Conservation (phyloP, 495 filamentous ascomycete species). For the Daldinia childiae region DNA sequence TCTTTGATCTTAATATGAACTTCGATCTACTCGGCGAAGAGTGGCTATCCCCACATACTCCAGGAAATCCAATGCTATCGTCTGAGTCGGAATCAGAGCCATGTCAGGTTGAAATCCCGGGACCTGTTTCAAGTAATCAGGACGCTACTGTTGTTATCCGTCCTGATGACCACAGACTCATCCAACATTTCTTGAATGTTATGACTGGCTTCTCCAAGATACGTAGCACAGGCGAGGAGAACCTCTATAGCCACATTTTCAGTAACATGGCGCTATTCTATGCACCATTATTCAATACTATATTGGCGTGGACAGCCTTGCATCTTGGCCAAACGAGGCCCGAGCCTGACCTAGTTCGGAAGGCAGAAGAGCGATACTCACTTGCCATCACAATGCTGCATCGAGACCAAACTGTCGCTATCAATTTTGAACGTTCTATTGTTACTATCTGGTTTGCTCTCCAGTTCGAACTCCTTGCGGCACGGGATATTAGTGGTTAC, state of each 20-base stretch:
- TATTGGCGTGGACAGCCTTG: conserved; percentile 32
- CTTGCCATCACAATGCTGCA: conserved; percentile 18
- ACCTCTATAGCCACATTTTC: conserved; percentile 32
- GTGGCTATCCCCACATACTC: conserved; percentile 24
- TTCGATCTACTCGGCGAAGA: conserved; percentile 26
- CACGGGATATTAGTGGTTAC: conserved; percentile 17
- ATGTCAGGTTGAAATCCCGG: conserved; percentile 7
- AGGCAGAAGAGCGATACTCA: conserved; percentile 25
- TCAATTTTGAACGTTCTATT: conserved; percentile 31
- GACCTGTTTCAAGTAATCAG: conserved; percentile 4
- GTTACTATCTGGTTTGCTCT: conserved; percentile 34
- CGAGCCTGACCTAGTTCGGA: conserved; percentile 26
- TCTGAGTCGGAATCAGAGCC: conserved; percentile 15
- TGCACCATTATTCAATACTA: conserved; percentile 24
- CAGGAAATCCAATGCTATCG: conserved; percentile 4
- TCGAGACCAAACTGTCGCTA: conserved; percentile 24
- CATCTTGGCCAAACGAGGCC: conserved; percentile 26
- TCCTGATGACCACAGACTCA: conserved; percentile 25
- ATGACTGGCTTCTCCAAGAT: conserved; percentile 33
- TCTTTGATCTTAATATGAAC: conserved; percentile 35
- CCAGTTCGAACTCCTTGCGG: conserved; percentile 28
- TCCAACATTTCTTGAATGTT: conserved; percentile 33
- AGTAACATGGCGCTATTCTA: conserved; percentile 33
- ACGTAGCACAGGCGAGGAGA: conserved; percentile 28
- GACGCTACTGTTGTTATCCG: conserved; percentile 23